A percentile compares a stretch with the other conserved stretches of the same genome.
phyloP scores from a whole-genome alignment of 176 grass and related monocot genomes.

The Carex parvula region DNA sequence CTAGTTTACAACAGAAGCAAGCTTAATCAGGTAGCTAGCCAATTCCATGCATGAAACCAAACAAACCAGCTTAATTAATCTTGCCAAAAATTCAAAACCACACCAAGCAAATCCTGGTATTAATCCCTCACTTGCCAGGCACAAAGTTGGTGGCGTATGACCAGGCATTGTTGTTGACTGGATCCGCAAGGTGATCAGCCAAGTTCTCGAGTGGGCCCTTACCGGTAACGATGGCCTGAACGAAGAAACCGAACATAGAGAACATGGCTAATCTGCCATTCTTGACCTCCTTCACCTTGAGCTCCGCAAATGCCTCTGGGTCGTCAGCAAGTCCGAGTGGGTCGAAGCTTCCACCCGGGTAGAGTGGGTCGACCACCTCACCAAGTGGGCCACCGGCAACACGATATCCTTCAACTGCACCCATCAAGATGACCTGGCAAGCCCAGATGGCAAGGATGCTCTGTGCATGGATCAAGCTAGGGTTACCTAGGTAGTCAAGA shows the following conservation, averaged over 20 bases:
- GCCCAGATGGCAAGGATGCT: slow-evolving; percentile 95
- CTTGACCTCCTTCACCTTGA: slow-evolving; percentile 97
- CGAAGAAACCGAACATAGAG: slow-evolving; percentile 97
- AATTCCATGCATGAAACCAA: neutral
- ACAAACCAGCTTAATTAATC: neutral
- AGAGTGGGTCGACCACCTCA: slow-evolving; percentile 72
- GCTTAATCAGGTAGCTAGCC: neutral
- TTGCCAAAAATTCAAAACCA: neutral
- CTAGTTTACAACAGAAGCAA: slow-evolving; percentile 18
- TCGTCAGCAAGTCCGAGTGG: slow-evolving; percentile 75
- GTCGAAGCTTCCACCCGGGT: slow-evolving; percentile 86
- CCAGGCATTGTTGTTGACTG: slow-evolving; percentile 96
- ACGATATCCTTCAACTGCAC: slow-evolving; percentile 84
- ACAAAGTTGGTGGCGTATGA: slow-evolving; percentile 95
- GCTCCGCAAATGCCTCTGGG: slow-evolving; percentile 74
- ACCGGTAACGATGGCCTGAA: slow-evolving; percentile 87
- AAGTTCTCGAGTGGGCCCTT: slow-evolving; percentile 92
- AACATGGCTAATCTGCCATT: slow-evolving; percentile 89
- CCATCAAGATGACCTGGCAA: slow-evolving; percentile 76
- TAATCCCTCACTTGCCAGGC: slow-evolving; percentile 54
- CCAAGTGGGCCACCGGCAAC: slow-evolving; percentile 76
- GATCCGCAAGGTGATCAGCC: slow-evolving; percentile 84
- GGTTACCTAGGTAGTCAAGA: slow-evolving; percentile 89
- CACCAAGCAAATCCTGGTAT: neutral
- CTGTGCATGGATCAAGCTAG: slow-evolving; percentile 74